A percentile compares a stretch with the other conserved stretches of the same genome.
phyloP scores from a whole-genome alignment of 106 monocot species.

The Gastrodia elata region DNA sequence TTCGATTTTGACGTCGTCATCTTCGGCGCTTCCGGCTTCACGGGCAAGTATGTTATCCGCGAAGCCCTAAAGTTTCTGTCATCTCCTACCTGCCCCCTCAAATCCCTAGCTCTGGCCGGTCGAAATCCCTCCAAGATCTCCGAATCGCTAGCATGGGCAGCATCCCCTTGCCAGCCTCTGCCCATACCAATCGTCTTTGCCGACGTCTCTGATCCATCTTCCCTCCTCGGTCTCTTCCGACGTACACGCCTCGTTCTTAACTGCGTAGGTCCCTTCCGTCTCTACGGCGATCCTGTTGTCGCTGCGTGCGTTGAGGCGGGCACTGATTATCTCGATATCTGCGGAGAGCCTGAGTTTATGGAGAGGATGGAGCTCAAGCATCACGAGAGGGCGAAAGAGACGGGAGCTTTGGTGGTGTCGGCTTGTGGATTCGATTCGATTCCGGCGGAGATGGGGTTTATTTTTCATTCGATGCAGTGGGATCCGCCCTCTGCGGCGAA shows the following conservation, averaged over 20 bases:
- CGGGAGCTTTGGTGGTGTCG: constrained; percentile 69
- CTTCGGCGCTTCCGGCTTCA: constrained; percentile 91
- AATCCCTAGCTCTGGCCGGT: constrained; percentile 75
- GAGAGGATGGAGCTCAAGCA: constrained; percentile 64
- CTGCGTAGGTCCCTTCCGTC: constrained; percentile 92
- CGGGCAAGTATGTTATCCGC: constrained; percentile 72
- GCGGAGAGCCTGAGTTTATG: constrained; percentile 98
- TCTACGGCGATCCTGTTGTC: constrained; percentile 66
- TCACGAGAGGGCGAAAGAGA: constrained; percentile 41
- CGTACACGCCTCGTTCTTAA: constrained; percentile 53
- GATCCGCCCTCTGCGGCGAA: constrained; percentile 24
- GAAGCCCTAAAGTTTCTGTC: constrained; percentile 69
- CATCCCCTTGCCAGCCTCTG: constrained; percentile 19
- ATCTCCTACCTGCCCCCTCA: constrained; percentile 31
- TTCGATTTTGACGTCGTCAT: constrained; percentile 56
- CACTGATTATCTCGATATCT: constrained; percentile 79
- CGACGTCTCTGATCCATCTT: constrained; percentile 38
- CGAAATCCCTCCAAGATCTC: constrained; percentile 53
- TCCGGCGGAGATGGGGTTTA: constrained; percentile 79
- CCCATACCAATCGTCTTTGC: constrained; percentile 43
- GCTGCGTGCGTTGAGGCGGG: constrained; percentile 72
- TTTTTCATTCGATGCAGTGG: constrained; percentile 75
- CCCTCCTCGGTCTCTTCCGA: constrained; percentile 48
- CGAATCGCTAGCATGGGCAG: constrained; percentile 59
- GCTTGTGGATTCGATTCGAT: constrained; percentile 93